phyloP scores from a whole-genome alignment of 768 basidiomycete species.

The Boletus patriciae region DNA sequence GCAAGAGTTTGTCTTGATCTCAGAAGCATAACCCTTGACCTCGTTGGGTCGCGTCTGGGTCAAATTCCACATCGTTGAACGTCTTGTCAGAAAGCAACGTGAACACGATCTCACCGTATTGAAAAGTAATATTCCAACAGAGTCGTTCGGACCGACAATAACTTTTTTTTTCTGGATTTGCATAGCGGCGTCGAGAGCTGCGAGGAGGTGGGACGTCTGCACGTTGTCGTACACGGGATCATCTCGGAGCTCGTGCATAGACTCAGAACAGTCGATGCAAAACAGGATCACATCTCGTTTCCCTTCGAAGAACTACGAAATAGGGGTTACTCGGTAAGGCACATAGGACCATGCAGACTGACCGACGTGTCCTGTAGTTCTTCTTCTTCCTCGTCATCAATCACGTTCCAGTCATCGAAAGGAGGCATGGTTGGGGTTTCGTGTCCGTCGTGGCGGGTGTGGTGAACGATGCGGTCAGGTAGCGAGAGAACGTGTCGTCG shows the following conservation, averaged over 20 bases:
- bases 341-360: slow-evolving; percentile 19
- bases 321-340: slow-evolving; percentile 13
- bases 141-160: slow-evolving; percentile 82
- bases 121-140: slow-evolving; percentile 87
- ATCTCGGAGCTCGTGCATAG: slow-evolving; percentile 77
- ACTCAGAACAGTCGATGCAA: slow-evolving; percentile 89
- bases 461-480: not conserved
- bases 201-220: slow-evolving; percentile 73
- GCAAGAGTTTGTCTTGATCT: slow-evolving; percentile 68
- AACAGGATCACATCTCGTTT: slow-evolving; percentile 90
- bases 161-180: slow-evolving; percentile 91
- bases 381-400: slow-evolving; percentile 81
- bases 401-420: slow-evolving; percentile 78
- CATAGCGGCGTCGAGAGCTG: slow-evolving; percentile 79
- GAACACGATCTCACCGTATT: slow-evolving; percentile 68
- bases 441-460: not conserved
- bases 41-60: slow-evolving; percentile 28
- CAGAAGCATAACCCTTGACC: slow-evolving; percentile 44
- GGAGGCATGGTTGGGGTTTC: slow-evolving; percentile 47
- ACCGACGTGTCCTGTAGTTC: slow-evolving; percentile 75
- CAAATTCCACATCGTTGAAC: not conserved
- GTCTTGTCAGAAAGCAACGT: not conserved
- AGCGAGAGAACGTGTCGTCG: not conserved
- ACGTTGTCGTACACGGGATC: slow-evolving; percentile 63
- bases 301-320: slow-evolving; percentile 60